Base-by-base conservation (phyloP, 1,139 yeast species). In the Yamadazyma buinensis region DNA sequence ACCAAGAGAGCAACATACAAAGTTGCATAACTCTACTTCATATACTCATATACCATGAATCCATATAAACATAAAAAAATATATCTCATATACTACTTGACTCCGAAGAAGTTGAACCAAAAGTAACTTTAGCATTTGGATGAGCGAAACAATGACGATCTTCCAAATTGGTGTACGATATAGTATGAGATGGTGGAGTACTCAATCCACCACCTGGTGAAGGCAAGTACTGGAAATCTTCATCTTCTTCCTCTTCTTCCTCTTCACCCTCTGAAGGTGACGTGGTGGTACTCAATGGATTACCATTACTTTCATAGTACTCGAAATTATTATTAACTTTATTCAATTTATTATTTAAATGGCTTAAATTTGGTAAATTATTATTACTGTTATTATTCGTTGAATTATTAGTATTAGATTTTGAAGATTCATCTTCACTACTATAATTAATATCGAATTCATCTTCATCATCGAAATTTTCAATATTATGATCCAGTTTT, bases 91-190 rank as follows among this genome's bases (percentile, higher is more conserved):
- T n/a, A n/a, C 19, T 17, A 17, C 19, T 17, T 17, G 19, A 17
- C 7, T 17, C 19, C 7, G 19, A 17, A 5, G 19, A 17, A 5
- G 19, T 17, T 17, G 35, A 32, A 10, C 42, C 46, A 33, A 61
- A 47, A 19, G 58, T 48, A 4, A 65, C 52, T 29, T 51, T 55
- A 15, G 71, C 71, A 41, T 64, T 57, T 2, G 71, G 72, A 39
- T 65, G 72, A 8, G 72, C 70, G 46, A 44, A 64, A 35, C 66
- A 63, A 29, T 59, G 55, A 23, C 67, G 44, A 22, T 64, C 68
- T 25, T 64, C 70, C 24, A 50, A 42, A 21, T 49, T 50, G 4
- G 49, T 38, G 34, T 47, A 58, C 5, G 54, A 45, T 13, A 42
- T 43, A 11, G 47, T 44, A 29, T 47, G 45, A 18, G 48, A 41